These are phyloP conservation scores for Cronartium ribicola DNA, from an alignment of 1,284 basidiomycete genomes.

Conservation along the genomic window DNA sequence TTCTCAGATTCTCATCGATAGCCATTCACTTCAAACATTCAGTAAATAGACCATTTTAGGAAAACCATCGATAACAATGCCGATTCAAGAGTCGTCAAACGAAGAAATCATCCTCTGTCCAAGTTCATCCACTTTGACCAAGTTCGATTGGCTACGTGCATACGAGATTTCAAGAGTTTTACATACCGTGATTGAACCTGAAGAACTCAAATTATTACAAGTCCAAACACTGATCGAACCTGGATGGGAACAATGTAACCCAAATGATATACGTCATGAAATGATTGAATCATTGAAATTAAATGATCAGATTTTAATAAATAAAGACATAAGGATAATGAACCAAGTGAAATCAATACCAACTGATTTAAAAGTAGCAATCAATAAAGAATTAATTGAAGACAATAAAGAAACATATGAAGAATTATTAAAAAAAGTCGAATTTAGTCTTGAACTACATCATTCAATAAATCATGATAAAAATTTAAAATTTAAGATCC, in stretches of 20 bases:
- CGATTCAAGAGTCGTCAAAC: background rate
- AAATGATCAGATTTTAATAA: background rate
- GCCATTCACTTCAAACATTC: too few species aligned
- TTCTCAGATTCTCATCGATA: too few species aligned
- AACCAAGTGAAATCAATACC: background rate
- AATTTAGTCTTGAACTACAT: background rate
- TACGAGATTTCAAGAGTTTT: slow-evolving; percentile 5
- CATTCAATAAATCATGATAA: background rate
- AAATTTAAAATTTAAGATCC: background rate
- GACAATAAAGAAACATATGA: background rate
- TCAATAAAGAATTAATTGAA: background rate
- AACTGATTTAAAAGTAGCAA: background rate
- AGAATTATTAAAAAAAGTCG: background rate
- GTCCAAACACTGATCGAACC: background rate
- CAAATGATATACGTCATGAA: background rate
- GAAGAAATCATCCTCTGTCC: background rate
- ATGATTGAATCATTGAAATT: background rate
- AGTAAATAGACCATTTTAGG: too few species aligned
- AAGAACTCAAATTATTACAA: background rate
- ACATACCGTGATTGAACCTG: background rate
- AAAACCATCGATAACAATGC: too few species aligned
- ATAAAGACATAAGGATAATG: background rate
- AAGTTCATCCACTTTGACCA: background rate
- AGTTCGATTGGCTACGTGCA: background rate
- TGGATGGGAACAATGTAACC: background rate